phyloP scores from a whole-genome alignment of 164 flowering plant species.

The Nymphaea colorata region DNA sequence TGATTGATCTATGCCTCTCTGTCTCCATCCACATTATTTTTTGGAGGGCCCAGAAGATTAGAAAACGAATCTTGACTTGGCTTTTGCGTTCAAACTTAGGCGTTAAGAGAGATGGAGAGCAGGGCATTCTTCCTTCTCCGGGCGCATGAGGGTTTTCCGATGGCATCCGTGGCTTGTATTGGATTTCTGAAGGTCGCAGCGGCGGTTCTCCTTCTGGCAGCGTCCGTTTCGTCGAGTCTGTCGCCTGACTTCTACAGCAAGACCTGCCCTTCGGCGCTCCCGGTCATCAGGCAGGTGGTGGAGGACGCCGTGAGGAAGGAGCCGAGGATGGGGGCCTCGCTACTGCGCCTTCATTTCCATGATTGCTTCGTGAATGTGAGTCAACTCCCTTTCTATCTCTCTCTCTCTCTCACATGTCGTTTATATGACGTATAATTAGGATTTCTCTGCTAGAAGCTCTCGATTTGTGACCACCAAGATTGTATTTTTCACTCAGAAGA shows the following conservation, averaged over 20 bases:
- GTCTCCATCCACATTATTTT: too few species aligned
- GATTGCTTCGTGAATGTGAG: conserved; percentile 22
- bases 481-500: too few species aligned
- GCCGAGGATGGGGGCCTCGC: conserved; percentile 20
- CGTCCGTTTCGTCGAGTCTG: conserved; percentile 5
- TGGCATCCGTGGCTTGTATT: neutral
- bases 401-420: too few species aligned
- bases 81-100: neutral
- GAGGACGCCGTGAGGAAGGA: conserved; percentile 10
- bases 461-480: too few species aligned
- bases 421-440: too few species aligned
- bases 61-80: neutral
- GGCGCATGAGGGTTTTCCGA: neutral
- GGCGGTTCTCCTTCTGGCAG: neutral
- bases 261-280: conserved; percentile 15
- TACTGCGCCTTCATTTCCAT: conserved; percentile 17
- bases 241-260: conserved; percentile 11
- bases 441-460: too few species aligned
- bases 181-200: neutral
- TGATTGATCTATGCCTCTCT: too few species aligned
- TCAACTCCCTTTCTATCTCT: too few species aligned
- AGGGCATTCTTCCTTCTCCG: neutral
- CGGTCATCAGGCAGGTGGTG: conserved; percentile 10
- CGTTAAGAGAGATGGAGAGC: neutral
- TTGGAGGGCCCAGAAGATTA: too few species aligned